These are phyloP conservation scores for Gaeumannomyces sp. DNA, from an alignment of 2,329 filamentous ascomycete species.

Conservation along the genomic window DNA sequence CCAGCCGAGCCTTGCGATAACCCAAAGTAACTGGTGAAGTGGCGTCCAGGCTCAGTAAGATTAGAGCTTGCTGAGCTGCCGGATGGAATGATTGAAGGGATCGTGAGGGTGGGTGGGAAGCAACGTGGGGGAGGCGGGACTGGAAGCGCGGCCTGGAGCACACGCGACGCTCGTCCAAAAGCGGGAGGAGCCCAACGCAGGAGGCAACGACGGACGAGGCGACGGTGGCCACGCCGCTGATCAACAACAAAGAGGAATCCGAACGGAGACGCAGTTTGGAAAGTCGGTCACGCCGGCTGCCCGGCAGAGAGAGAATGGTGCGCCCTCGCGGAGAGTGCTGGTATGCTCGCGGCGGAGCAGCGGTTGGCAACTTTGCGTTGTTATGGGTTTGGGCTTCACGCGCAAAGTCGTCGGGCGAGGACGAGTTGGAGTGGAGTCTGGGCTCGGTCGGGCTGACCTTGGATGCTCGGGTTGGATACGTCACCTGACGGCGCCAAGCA, in stretches of 20 bases:
- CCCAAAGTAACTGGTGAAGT: not conserved
- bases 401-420: not conserved
- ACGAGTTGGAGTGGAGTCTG: not conserved
- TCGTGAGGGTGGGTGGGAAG: slow-evolving; percentile 1
- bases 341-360: not conserved
- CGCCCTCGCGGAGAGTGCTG: not conserved
- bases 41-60: slow-evolving; percentile 5
- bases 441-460: slow-evolving; percentile 1
- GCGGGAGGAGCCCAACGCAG: not conserved
- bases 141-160: not conserved
- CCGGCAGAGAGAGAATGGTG: not conserved
- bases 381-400: slow-evolving; percentile 1
- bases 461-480: not conserved
- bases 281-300: not conserved
- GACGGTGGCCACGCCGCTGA: slow-evolving; percentile 2
- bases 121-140: not conserved
- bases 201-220: slow-evolving; percentile 2
- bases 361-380: not conserved
- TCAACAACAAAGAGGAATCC: not conserved
- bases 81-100: slow-evolving; percentile 1
- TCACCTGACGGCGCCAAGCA: not conserved
- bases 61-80: slow-evolving; percentile 4
- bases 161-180: not conserved
- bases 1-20: not conserved
- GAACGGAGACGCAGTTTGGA: not conserved